Evolutionary conservation across 1,284 basidiomycete genomes (phyloP).

Genomic region (Naganishia sp.): DNA sequence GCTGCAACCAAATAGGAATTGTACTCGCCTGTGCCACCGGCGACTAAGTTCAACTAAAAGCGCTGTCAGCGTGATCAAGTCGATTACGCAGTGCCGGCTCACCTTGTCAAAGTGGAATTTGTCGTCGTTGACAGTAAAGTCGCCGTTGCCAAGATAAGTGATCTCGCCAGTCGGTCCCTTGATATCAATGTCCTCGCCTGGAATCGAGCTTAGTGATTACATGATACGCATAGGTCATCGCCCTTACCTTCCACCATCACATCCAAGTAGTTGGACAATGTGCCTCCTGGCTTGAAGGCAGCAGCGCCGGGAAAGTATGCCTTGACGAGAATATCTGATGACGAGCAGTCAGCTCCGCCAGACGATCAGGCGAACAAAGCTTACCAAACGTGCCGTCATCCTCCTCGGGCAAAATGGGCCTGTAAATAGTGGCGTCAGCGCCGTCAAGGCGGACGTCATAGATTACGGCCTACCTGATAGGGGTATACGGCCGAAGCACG

Average conservation of each 20-base stretch:
- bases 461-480: conserved; percentile 23
- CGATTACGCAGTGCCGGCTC: background rate
- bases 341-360: background rate
- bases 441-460: no score
- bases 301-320: conserved; percentile 34
- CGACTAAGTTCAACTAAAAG: conserved; percentile 39
- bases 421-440: conserved; percentile 9
- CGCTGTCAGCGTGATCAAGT: background rate
- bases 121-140: conserved; percentile 34
- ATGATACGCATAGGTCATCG: background rate
- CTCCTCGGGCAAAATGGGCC: conserved; percentile 34
- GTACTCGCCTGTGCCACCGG: conserved; percentile 41
- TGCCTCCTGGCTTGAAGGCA: conserved; percentile 35
- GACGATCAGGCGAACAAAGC: background rate
- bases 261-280: conserved; percentile 33
- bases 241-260: conserved; percentile 28
- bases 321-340: conserved; percentile 36
- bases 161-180: conserved; percentile 34
- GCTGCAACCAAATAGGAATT: background rate
- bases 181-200: conserved; percentile 33
- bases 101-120: conserved; percentile 34
- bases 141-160: conserved; percentile 33
- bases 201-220: background rate
- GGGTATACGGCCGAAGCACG: conserved; percentile 31
- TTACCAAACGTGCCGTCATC: conserved; percentile 37